Percentiles rank a stretch among this genome's conserved stretches.
These are phyloP conservation scores for Sclerotiophoma versabilis DNA, from an alignment of 2,329 filamentous ascomycete genomes.

Conservation along the genomic window DNA sequence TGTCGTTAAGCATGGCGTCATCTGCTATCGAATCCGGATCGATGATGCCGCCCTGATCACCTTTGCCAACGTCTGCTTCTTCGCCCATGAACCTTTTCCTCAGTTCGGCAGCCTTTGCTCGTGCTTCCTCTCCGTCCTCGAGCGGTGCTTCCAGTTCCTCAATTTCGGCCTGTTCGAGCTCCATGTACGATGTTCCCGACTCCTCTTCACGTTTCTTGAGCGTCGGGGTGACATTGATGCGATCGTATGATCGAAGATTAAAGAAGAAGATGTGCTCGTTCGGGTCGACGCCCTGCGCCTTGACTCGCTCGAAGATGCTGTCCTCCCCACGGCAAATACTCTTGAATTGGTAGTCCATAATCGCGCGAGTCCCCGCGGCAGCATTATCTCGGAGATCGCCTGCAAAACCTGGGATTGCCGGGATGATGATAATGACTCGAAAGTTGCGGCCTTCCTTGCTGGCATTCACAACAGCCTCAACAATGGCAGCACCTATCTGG, in stretches of 20 bases:
- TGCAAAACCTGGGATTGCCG: conserved; percentile 91
- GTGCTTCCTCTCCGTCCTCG: conserved; percentile 48
- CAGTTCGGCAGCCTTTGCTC: conserved; percentile 55
- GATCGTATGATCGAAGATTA: conserved; percentile 91
- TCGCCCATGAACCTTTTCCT: conserved; percentile 55
- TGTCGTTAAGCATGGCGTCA: conserved; percentile 78
- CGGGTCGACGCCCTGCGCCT: conserved; percentile 77
- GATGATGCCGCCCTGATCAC: conserved; percentile 50
- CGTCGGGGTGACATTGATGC: conserved; percentile 80
- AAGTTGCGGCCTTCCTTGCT: conserved; percentile 86
- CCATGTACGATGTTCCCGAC: conserved; percentile 82
- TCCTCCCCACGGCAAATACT: conserved; percentile 91
- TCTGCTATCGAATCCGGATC: conserved; percentile 74
- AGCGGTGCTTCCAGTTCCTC: conserved; percentile 77
- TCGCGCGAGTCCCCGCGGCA: conserved; percentile 82
- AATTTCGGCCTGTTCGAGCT: conserved; percentile 86
- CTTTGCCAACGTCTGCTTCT: conserved; percentile 49
- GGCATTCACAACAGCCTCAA: conserved; percentile 85
- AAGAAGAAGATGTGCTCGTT: conserved; percentile 86
- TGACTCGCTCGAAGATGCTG: conserved; percentile 84
- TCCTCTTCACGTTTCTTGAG: conserved; percentile 79
- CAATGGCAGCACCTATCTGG: conserved; percentile 84
- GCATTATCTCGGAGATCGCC: conserved; percentile 86
- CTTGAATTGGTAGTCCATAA: conserved; percentile 99
- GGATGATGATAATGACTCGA: conserved; percentile 87